These are phyloP conservation scores for Biscutella laevigata DNA, from an alignment of 441 rosid genomes.

Conservation along the genomic window DNA sequence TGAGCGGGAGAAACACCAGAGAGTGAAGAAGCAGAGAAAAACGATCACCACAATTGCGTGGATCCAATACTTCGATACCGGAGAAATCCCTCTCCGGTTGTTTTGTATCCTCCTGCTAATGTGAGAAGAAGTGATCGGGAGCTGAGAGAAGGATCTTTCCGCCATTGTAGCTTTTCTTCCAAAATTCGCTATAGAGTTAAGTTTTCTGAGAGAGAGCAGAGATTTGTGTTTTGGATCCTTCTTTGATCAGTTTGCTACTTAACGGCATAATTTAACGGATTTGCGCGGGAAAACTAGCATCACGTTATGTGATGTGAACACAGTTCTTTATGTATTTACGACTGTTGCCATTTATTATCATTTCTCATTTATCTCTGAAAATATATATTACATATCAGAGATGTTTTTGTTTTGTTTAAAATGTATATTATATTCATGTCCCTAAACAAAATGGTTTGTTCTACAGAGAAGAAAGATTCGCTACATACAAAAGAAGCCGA, in stretches of 20 bases:
- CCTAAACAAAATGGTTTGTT: conserved; percentile 18
- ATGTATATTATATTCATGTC: conserved; percentile 16
- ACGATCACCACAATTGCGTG: conserved; percentile 44
- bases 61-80: conserved; percentile 31
- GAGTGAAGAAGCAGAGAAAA: conserved; percentile 44
- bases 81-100: conserved; percentile 20
- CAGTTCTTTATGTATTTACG: neutral
- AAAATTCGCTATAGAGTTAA: neutral
- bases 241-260: conserved; percentile 1
- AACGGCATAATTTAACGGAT: conserved; percentile 10
- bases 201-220: neutral
- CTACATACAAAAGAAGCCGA: conserved; percentile 30
- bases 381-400: neutral
- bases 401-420: neutral
- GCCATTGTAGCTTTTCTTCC: conserved; percentile 18
- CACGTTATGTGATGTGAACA: conserved; percentile 3
- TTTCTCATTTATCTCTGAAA: neutral
- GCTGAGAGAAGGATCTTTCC: conserved; percentile 26
- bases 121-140: conserved; percentile 31
- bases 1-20: conserved; percentile 58
- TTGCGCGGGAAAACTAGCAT: conserved; percentile 17
- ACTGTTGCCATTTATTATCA: neutral
- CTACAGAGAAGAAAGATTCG: conserved; percentile 23
- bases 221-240: neutral
- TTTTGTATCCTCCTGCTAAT: conserved; percentile 15